Percentiles rank a stretch among this genome's conserved stretches.
These are phyloP conservation scores for Ramalina peruviana DNA, from an alignment of 495 filamentous ascomycete species.

Conservation along the genomic window DNA sequence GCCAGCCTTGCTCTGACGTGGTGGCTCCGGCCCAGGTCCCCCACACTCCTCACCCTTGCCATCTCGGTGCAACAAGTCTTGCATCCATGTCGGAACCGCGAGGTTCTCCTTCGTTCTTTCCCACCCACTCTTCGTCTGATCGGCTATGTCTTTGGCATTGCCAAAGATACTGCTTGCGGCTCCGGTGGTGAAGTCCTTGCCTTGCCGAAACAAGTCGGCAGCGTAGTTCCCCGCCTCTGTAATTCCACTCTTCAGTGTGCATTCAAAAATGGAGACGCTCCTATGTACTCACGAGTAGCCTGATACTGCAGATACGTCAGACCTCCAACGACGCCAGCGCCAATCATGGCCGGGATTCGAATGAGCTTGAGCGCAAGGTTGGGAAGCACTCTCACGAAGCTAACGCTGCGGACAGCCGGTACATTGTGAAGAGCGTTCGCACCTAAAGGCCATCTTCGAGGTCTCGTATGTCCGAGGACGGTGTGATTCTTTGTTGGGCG, in stretches of 20 bases:
- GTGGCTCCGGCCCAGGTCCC: constrained; percentile 12
- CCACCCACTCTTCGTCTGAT: constrained; percentile 70
- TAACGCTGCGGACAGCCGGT: constrained; percentile 69
- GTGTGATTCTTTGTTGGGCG: constrained; percentile 43
- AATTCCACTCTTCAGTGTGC: background rate
- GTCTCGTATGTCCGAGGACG: constrained; percentile 40
- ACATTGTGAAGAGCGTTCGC: constrained; percentile 71
- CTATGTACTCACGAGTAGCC: constrained; percentile 57
- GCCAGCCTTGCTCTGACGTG: constrained; percentile 46
- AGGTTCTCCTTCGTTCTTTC: constrained; percentile 65
- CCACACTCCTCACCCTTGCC: constrained; percentile 23
- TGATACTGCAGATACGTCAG: constrained; percentile 93
- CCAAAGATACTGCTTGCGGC: constrained; percentile 53
- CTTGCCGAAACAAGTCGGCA: constrained; percentile 57
- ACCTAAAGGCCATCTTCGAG: constrained; percentile 60
- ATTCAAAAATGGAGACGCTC: background rate
- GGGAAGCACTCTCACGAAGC: constrained; percentile 75
- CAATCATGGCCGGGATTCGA: constrained; percentile 79
- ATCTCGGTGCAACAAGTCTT: constrained; percentile 49
- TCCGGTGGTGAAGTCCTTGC: constrained; percentile 51
- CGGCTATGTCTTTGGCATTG: constrained; percentile 56
- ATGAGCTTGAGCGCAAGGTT: constrained; percentile 78
- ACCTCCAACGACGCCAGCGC: constrained; percentile 72
- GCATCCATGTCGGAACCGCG: constrained; percentile 75
- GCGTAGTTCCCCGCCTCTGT: constrained; percentile 83